Evolutionary conservation across 192 early-diverging fungal species (phyloP).

Genomic region (Gonapodya sp.): DNA sequence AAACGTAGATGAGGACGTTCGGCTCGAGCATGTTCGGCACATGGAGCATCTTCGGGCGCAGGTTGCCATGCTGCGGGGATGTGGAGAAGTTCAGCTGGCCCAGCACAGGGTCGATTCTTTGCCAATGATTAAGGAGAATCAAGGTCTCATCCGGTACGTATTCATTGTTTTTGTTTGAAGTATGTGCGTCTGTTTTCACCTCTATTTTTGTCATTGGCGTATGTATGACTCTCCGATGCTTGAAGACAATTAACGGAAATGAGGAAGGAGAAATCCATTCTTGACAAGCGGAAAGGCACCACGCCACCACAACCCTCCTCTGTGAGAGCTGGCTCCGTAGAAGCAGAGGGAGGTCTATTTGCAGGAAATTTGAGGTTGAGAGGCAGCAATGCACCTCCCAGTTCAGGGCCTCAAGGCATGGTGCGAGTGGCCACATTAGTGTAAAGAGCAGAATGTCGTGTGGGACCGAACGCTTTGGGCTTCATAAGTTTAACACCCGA

Average conservation of each 20-base stretch:
- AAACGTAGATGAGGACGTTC: neutral
- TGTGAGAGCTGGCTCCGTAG: neutral
- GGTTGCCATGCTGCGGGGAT: neutral
- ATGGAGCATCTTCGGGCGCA: neutral
- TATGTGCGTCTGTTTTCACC: neutral
- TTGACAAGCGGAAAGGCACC: neutral
- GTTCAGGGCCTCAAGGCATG: too few species aligned
- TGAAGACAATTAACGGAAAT: neutral
- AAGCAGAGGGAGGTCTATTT: neutral
- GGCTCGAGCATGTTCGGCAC: conserved; percentile 8
- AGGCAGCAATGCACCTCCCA: neutral
- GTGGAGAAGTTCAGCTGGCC: neutral
- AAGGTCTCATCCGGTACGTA: neutral
- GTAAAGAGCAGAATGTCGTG: too few species aligned
- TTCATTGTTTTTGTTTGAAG: neutral
- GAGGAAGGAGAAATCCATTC: neutral
- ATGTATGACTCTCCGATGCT: neutral
- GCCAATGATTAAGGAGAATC: neutral
- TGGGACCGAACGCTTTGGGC: too few species aligned
- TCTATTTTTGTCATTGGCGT: too few species aligned
- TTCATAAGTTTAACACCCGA: neutral
- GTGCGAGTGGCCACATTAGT: too few species aligned
- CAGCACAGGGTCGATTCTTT: neutral
- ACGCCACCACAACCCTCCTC: neutral
- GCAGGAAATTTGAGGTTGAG: neutral